A percentile compares a stretch with the other conserved stretches of the same genome.
phyloP scores from a whole-genome alignment of 805 yeast genomes.

The Ogataea angusta region DNA sequence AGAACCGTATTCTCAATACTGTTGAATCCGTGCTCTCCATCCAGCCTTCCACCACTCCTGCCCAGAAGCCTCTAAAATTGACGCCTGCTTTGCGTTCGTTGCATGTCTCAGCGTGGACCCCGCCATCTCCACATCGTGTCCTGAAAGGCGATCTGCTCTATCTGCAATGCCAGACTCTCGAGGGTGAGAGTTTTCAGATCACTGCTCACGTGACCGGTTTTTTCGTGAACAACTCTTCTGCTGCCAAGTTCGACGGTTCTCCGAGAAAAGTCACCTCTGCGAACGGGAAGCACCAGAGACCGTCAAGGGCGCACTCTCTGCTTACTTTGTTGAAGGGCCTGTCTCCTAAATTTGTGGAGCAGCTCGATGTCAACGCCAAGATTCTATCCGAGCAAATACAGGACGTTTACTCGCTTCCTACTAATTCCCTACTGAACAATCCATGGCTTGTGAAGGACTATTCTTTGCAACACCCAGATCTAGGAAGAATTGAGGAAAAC shows the following conservation, averaged over 20 bases:
- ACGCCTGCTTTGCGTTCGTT: slow-evolving; percentile 54
- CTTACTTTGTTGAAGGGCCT: slow-evolving; percentile 57
- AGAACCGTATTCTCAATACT: slow-evolving; percentile 17
- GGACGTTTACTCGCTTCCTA: slow-evolving; percentile 59
- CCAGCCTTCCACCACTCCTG: slow-evolving; percentile 18
- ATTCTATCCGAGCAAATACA: slow-evolving; percentile 43
- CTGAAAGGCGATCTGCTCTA: slow-evolving; percentile 78
- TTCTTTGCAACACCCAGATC: slow-evolving; percentile 42
- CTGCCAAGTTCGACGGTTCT: slow-evolving; percentile 67
- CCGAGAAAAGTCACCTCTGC: slow-evolving; percentile 32
- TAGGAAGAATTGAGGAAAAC: slow-evolving; percentile 56
- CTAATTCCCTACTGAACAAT: slow-evolving; percentile 54
- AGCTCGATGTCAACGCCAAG: slow-evolving; percentile 50
- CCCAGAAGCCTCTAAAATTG: slow-evolving; percentile 33
- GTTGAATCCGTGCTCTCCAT: slow-evolving; percentile 19
- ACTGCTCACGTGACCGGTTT: slow-evolving; percentile 81
- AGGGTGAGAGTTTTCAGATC: slow-evolving; percentile 73
- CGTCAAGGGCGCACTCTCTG: slow-evolving; percentile 48
- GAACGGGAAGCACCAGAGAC: slow-evolving; percentile 29
- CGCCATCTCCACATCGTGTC: slow-evolving; percentile 64
- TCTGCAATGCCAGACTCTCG: slow-evolving; percentile 71
- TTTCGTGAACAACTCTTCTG: slow-evolving; percentile 67
- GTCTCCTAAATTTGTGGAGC: slow-evolving; percentile 60
- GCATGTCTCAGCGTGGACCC: slow-evolving; percentile 77
- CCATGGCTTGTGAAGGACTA: slow-evolving; percentile 70